phyloP scores from a whole-genome alignment of 2,329 filamentous ascomycete genomes.

The Fusarium succisae region DNA sequence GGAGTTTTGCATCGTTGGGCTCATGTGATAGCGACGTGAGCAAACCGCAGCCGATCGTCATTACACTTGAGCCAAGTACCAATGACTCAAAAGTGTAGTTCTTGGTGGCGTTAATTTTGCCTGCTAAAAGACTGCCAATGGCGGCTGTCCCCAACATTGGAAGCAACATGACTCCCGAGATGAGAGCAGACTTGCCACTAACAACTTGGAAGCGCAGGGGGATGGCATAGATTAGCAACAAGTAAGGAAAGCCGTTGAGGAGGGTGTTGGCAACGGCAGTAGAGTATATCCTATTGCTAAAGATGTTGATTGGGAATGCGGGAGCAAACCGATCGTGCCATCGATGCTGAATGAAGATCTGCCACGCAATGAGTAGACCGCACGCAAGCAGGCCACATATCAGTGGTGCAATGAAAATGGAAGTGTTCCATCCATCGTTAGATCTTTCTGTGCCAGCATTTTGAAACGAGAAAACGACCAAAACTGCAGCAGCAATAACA shows the following conservation, averaged over 20 bases:
- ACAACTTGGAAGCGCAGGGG: conserved; percentile 62
- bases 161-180: conserved; percentile 61
- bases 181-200: conserved; percentile 55
- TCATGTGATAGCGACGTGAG: conserved; percentile 50
- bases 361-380: conserved; percentile 44
- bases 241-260: conserved; percentile 61
- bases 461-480: conserved; percentile 68
- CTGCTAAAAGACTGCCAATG: conserved; percentile 54
- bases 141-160: conserved; percentile 62
- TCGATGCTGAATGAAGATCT: conserved; percentile 37
- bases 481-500: conserved; percentile 61
- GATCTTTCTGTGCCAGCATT: conserved; percentile 52
- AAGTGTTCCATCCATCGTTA: conserved; percentile 54
- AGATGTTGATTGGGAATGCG: conserved; percentile 59
- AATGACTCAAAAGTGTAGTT: conserved; percentile 57
- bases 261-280: conserved; percentile 55
- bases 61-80: conserved; percentile 52
- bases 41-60: conserved; percentile 59
- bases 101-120: conserved; percentile 53
- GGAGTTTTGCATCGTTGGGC: conserved; percentile 54
- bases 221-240: conserved; percentile 59
- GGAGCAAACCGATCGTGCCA: conserved; percentile 45
- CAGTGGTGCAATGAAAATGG: conserved; percentile 47
- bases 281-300: conserved; percentile 58
- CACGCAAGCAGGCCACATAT: conserved; percentile 43